Base-by-base conservation (phyloP, 2,329 filamentous ascomycete species). In the Huntiella bhutanensis region DNA sequence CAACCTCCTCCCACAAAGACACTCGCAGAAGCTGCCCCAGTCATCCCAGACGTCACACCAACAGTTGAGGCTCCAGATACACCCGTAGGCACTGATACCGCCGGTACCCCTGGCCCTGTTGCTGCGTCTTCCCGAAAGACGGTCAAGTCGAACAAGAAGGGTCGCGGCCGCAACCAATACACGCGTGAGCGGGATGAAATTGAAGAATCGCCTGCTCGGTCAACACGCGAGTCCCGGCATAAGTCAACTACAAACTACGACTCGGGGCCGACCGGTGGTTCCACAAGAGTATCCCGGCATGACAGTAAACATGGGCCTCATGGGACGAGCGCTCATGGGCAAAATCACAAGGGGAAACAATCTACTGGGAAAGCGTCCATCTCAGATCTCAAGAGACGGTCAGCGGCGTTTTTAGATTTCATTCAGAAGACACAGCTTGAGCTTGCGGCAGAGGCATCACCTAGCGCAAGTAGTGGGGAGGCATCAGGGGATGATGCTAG, bases 401-500 rank as follows among this genome's bases (percentile, higher is more conserved):
- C 87, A 4, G 75, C 82, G 3, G 81, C 75, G 15, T 92, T 95
- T 57, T 70, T 93, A 49, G 85, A 91, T 54, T 95, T 88, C 57
- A 94, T 95, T 52, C 80, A 82, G 3, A 77, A 84, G 53, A 88
- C 85, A 48, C 86, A 95, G 59, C 70, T 93, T 5, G 87, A 95
- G 56, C 73, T 93, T 62, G 85, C 83, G 1, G 76, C 73, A 28
- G 80, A 78, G 51, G 62, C 65, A 60, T 62, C 64, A 51, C 67
- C 49, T 41, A 46, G 46, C 16, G 53, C 53, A 8, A 54, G 46
- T 38, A 59, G 66, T 55, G 60, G 68, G 52, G 57, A 64, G 53
- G 52, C 47, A 4, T 47, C 54, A 10, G 52, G 51, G 42, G 49
- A 53, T 22, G 55, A 57, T 37, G 13, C 5, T 15, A n/a, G 17